A percentile compares a stretch with the other conserved stretches of the same genome.
phyloP scores from a whole-genome alignment of 2,329 filamentous ascomycete genomes.

The Magnaporthiopsis incrustans region DNA sequence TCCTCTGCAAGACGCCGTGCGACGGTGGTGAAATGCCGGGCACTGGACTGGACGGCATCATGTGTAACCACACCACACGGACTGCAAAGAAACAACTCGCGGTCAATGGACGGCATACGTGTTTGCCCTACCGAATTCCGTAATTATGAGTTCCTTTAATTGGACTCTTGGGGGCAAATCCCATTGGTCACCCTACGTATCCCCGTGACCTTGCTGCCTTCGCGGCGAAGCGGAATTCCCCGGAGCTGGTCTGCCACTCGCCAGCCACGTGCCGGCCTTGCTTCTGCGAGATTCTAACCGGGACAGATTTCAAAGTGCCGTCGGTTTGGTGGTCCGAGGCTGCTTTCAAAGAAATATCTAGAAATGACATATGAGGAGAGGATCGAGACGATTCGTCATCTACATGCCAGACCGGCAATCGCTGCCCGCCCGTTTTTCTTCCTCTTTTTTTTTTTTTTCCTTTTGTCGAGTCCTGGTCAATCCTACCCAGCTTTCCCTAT shows the following conservation, averaged over 20 bases:
- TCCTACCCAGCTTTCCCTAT: neutral
- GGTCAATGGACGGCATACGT: neutral
- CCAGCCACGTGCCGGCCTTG: neutral
- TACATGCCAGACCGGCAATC: no score
- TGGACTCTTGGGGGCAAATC: no score
- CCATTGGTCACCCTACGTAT: no score
- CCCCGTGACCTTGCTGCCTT: no score
- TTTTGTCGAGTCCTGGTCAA: neutral
- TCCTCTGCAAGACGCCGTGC: neutral
- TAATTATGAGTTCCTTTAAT: no score
- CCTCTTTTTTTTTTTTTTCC: no score
- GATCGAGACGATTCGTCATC: neutral
- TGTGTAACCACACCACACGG: neutral
- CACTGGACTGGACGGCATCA: neutral
- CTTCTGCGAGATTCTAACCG: neutral
- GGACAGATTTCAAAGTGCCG: neutral
- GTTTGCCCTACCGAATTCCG: no score
- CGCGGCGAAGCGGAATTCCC: neutral
- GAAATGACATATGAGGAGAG: neutral
- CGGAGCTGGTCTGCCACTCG: neutral
- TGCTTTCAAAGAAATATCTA: neutral
- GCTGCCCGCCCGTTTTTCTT: no score
- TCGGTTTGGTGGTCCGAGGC: neutral
- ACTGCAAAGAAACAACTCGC: neutral
- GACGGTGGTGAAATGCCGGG: neutral